A percentile compares a stretch with the other conserved stretches of the same genome.
Conservation (phyloP, 2,329 filamentous ascomycete genomes). For the Trichoderma lentiforme region DNA sequence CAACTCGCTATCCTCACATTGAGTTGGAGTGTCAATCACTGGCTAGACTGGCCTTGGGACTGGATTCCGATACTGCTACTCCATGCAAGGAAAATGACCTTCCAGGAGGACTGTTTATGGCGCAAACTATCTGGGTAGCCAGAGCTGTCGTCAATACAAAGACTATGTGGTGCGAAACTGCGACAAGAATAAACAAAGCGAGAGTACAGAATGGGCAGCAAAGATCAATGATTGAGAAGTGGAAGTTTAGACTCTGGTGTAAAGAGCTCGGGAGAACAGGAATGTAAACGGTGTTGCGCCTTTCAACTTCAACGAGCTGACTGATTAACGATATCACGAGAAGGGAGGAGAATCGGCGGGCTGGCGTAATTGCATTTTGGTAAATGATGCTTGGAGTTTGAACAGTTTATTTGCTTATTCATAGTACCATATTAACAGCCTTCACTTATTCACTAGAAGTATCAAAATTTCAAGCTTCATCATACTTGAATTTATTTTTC, state of each 20-base stretch:
- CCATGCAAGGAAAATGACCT: neutral
- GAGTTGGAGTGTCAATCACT: neutral
- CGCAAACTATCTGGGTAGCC: constrained; percentile 4
- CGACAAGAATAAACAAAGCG: neutral
- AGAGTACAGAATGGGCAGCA: too few species aligned
- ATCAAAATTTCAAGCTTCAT: neutral
- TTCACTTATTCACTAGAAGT: neutral
- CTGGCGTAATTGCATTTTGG: neutral
- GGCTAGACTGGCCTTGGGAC: neutral
- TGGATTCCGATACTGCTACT: neutral
- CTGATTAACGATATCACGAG: neutral
- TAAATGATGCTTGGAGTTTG: neutral
- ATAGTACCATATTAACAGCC: neutral
- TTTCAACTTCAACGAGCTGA: neutral
- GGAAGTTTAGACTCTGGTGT: neutral
- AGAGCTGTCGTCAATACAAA: neutral
- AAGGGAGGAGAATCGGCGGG: neutral
- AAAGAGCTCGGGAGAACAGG: neutral
- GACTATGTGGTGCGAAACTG: neutral
- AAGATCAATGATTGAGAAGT: neutral
- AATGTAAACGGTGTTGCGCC: neutral
- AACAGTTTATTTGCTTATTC: neutral
- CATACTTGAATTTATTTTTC: neutral
- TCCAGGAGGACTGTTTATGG: neutral
- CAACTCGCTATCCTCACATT: neutral